phyloP scores from a whole-genome alignment of 371 early-diverging fungal species.

The Smittium mucronatum region DNA sequence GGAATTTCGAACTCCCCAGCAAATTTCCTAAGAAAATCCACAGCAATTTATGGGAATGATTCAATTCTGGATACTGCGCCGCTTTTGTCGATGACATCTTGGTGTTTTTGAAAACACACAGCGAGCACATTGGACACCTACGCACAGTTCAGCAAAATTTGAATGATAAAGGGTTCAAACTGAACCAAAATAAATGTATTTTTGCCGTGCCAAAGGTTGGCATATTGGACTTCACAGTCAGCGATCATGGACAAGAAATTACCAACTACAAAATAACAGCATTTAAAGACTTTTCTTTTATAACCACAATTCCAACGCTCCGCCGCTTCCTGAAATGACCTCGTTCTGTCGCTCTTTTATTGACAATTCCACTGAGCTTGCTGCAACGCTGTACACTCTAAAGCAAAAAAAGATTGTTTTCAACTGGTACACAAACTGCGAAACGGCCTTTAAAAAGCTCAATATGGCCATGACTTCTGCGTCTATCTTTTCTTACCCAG shows the following conservation, averaged over 20 bases:
- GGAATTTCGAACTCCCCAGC: not conserved
- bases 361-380: not conserved
- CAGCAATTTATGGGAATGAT: not conserved
- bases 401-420: not conserved
- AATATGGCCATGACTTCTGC: not conserved
- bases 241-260: not conserved
- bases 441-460: not conserved
- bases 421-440: not conserved
- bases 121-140: not conserved
- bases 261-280: not conserved
- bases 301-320: not conserved
- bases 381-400: not conserved
- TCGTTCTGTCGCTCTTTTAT: not conserved
- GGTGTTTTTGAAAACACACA: not conserved
- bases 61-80: not conserved
- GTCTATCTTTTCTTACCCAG: not conserved
- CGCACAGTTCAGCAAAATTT: not conserved
- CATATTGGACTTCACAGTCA: not conserved
- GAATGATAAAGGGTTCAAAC: not conserved
- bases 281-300: not conserved
- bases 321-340: not conserved
- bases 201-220: not conserved
- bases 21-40: not conserved
- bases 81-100: not conserved
- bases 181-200: not conserved